phyloP scores from a whole-genome alignment of 768 basidiomycete species.

The Cystoderma amianthinum region DNA sequence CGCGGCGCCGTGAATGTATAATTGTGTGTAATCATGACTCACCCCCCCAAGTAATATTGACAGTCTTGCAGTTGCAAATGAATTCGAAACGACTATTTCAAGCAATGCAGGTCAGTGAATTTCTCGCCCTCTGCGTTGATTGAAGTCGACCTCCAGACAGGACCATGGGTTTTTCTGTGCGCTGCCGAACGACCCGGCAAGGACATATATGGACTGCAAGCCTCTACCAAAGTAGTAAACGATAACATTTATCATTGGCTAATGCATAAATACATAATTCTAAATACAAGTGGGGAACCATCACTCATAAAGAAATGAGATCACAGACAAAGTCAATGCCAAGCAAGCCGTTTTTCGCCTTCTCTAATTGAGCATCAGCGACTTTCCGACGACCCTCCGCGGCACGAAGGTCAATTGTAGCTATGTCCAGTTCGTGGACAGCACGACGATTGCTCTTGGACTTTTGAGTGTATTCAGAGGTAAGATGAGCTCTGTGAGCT shows the following conservation, averaged over 20 bases:
- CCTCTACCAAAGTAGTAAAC: slow-evolving; percentile 40
- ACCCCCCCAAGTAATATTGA: no score
- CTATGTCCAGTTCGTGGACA: slow-evolving; percentile 54
- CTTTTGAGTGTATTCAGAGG: slow-evolving; percentile 30
- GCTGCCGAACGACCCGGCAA: slow-evolving; percentile 56
- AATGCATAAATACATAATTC: neutral
- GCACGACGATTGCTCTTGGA: slow-evolving; percentile 39
- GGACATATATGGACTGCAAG: slow-evolving; percentile 64
- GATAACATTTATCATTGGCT: neutral
- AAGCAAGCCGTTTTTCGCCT: slow-evolving; percentile 52
- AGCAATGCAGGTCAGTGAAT: slow-evolving; percentile 58
- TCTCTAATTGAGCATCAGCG: slow-evolving; percentile 53
- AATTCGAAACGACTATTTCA: slow-evolving; percentile 54
- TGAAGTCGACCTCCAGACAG: slow-evolving; percentile 20
- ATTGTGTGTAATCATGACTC: slow-evolving; percentile 38
- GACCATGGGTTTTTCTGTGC: slow-evolving; percentile 64
- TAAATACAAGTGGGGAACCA: neutral
- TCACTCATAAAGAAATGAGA: neutral
- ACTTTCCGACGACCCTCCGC: slow-evolving; percentile 52
- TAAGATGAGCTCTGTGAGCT: slow-evolving; percentile 28
- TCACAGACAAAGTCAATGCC: slow-evolving; percentile 39
- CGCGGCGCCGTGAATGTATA: slow-evolving; percentile 44
- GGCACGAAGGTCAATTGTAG: slow-evolving; percentile 50
- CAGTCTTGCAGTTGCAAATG: slow-evolving; percentile 46
- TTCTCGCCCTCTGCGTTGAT: neutral